phyloP scores from a whole-genome alignment of 495 filamentous ascomycete genomes.

The Physcia stellaris region DNA sequence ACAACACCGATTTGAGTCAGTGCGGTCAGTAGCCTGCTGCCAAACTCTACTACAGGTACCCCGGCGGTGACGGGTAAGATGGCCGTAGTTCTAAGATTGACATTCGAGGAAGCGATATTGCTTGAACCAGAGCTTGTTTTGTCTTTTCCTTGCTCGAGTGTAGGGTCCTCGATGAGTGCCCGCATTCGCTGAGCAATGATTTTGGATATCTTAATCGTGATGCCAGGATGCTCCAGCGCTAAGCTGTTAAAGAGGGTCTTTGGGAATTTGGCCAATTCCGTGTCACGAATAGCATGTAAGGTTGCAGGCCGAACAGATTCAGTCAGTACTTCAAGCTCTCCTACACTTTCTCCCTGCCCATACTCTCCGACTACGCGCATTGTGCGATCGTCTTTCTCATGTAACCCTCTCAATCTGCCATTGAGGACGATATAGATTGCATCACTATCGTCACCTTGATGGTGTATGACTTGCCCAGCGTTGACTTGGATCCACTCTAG shows the following conservation, averaged over 20 bases:
- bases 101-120: constrained; percentile 65
- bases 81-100: constrained; percentile 87
- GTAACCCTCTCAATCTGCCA: constrained; percentile 67
- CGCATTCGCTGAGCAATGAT: constrained; percentile 95
- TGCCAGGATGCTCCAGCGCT: constrained; percentile 90
- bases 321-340: constrained; percentile 93
- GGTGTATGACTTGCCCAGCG: constrained; percentile 86
- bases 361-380: constrained; percentile 86
- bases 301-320: constrained; percentile 81
- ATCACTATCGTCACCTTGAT: constrained; percentile 91
- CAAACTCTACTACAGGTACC: constrained; percentile 89
- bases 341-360: constrained; percentile 94
- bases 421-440: constrained; percentile 97
- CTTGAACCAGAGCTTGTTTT: constrained; percentile 37
- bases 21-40: constrained; percentile 75
- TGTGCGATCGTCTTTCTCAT: constrained; percentile 64
- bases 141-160: constrained; percentile 46
- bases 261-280: constrained; percentile 90
- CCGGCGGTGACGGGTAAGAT: constrained; percentile 83
- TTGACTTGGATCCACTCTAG: constrained; percentile 96
- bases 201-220: constrained; percentile 97
- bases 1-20: constrained; percentile 75
- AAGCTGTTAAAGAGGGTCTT: constrained; percentile 95
- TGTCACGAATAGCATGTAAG: constrained; percentile 90
- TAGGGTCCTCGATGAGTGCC: constrained; percentile 65